Conservation (phyloP, 2,329 filamentous ascomycete genomes). For the Lecanicillium sp. region DNA sequence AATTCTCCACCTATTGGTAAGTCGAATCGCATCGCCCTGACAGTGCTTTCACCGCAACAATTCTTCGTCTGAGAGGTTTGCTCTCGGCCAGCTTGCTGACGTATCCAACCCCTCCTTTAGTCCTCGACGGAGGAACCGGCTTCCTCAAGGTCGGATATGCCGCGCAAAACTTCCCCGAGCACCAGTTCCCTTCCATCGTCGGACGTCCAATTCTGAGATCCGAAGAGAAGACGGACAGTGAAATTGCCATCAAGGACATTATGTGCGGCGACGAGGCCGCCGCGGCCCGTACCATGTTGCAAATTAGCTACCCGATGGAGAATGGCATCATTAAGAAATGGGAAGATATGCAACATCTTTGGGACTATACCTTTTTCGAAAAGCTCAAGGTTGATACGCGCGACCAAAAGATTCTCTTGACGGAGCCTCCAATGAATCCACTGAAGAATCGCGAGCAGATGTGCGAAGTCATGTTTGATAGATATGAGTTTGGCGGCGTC, state of each 20-base stretch:
- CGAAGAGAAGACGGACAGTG: slow-evolving; percentile 64
- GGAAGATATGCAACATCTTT: slow-evolving; percentile 99
- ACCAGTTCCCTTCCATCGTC: slow-evolving; percentile 97
- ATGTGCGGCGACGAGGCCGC: slow-evolving; percentile 99
- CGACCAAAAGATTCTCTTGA: slow-evolving; percentile 93
- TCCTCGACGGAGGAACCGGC: slow-evolving; percentile 98
- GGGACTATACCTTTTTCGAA: slow-evolving; percentile 97
- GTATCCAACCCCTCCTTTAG: slow-evolving; percentile 35
- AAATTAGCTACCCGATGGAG: slow-evolving; percentile 99
- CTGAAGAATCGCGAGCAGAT: slow-evolving; percentile 95
- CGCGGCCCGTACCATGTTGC: slow-evolving; percentile 90
- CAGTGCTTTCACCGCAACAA: slow-evolving; percentile 4
- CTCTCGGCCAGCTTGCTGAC: slow-evolving; percentile 14
- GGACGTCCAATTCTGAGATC: slow-evolving; percentile 94
- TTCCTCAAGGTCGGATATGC: slow-evolving; percentile 99
- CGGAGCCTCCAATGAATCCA: slow-evolving; percentile 96
- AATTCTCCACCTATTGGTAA: slow-evolving; percentile 46
- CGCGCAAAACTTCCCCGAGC: slow-evolving; percentile 98
- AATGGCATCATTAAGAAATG: slow-evolving; percentile 99
- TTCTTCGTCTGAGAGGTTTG: slow-evolving; percentile 10
- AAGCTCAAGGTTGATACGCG: slow-evolving; percentile 90
- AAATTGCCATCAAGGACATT: slow-evolving; percentile 83
- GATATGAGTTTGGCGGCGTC: slow-evolving; percentile 91
- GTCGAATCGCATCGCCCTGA: slow-evolving; percentile 12
- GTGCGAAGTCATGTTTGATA: slow-evolving; percentile 98